Percentiles rank a stretch among this genome's conserved stretches.
phyloP scores from a whole-genome alignment of 345 rosid species.

The Erysimum cheiranthoides region DNA sequence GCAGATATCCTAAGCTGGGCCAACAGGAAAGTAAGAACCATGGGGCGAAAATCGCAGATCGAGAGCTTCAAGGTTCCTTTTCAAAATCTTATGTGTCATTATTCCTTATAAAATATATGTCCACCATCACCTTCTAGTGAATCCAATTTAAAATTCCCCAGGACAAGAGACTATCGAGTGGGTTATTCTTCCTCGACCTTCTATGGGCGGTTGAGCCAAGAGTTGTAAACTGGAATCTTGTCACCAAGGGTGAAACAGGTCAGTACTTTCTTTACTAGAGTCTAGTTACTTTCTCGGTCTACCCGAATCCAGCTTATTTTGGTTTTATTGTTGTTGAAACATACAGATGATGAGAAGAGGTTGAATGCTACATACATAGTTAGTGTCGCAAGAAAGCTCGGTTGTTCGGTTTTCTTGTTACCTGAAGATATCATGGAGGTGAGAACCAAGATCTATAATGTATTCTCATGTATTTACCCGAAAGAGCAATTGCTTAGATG shows the following conservation, averaged over 20 bases:
- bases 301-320: not conserved
- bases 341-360: slow-evolving; percentile 82
- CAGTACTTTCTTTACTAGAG: slow-evolving; percentile 16
- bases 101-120: not conserved
- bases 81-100: not conserved
- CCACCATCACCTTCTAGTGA: slow-evolving; percentile 9
- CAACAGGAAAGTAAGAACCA: slow-evolving; percentile 65
- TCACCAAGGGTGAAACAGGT: slow-evolving; percentile 95
- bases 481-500: slow-evolving; percentile 5
- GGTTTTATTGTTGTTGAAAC: slow-evolving; percentile 20
- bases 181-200: slow-evolving; percentile 89
- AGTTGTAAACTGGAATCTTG: slow-evolving; percentile 96
- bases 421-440: slow-evolving; percentile 99
- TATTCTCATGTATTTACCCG: not conserved
- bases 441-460: slow-evolving; percentile 16
- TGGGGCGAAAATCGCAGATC: slow-evolving; percentile 66
- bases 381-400: slow-evolving; percentile 94
- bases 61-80: slow-evolving; percentile 79
- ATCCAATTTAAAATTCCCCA: slow-evolving; percentile 41
- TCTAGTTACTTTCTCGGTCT: slow-evolving; percentile 4
- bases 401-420: slow-evolving; percentile 94
- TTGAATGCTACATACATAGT: slow-evolving; percentile 94
- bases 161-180: slow-evolving; percentile 83
- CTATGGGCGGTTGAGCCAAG: slow-evolving; percentile 91
- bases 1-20: slow-evolving; percentile 83